Conservation (phyloP, 805 yeast genomes). For the Alloascoidea africana region DNA sequence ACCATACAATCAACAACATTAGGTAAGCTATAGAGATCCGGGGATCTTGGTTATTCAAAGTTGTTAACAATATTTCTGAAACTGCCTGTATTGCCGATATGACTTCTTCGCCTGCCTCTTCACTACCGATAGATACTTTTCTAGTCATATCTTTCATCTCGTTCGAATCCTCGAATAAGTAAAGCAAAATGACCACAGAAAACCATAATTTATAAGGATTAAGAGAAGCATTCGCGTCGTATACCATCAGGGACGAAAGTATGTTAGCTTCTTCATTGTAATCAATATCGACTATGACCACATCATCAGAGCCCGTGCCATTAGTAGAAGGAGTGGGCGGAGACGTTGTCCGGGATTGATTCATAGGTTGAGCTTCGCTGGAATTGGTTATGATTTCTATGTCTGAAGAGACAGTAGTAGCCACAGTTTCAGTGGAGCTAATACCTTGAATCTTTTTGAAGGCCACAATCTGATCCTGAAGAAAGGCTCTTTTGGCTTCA, state of each 20-base stretch:
- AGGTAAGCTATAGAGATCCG: slow-evolving; percentile 67
- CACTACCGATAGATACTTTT: slow-evolving; percentile 37
- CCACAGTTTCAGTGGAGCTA: slow-evolving; percentile 4
- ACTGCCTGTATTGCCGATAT: slow-evolving; percentile 60
- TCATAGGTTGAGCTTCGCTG: background rate
- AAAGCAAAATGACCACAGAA: slow-evolving; percentile 49
- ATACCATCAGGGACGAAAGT: slow-evolving; percentile 57
- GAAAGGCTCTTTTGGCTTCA: slow-evolving; percentile 44
- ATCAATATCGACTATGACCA: slow-evolving; percentile 2
- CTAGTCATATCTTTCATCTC: slow-evolving; percentile 33
- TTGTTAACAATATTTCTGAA: slow-evolving; percentile 55
- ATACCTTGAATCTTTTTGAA: slow-evolving; percentile 19
- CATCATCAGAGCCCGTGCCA: too few relatives aligned
- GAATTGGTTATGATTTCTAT: background rate
- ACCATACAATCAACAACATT: slow-evolving; percentile 59
- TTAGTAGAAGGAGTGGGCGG: background rate
- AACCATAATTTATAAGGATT: slow-evolving; percentile 89
- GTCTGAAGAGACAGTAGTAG: slow-evolving; percentile 1
- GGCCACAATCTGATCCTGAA: slow-evolving; percentile 45
- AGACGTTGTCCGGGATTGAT: slow-evolving; percentile 2
- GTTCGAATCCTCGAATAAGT: slow-evolving; percentile 39
- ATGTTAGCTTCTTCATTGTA: slow-evolving; percentile 33
- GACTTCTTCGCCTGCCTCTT: slow-evolving; percentile 44
- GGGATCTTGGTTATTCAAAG: slow-evolving; percentile 46
- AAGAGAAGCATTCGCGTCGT: slow-evolving; percentile 52